These are phyloP conservation scores for Glycyrrhiza uralensis DNA, from an alignment of 306 rosid genomes.

Conservation along the genomic window DNA sequence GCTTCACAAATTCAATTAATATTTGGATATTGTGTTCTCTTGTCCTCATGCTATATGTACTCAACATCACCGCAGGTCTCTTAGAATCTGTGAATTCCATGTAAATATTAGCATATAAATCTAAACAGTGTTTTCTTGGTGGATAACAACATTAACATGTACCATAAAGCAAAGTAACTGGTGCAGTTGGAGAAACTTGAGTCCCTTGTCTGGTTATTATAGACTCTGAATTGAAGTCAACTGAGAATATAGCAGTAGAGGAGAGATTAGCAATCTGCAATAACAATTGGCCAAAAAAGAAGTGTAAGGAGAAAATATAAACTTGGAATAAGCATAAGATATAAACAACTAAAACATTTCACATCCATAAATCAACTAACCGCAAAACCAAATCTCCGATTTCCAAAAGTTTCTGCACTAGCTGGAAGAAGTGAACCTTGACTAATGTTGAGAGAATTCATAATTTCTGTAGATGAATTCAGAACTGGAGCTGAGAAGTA, in stretches of 20 bases:
- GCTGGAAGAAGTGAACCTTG: conserved; percentile 59
- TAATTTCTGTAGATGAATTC: conserved; percentile 69
- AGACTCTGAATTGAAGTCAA: conserved; percentile 51
- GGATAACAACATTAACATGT: conserved; percentile 20
- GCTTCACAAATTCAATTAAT: conserved; percentile 57
- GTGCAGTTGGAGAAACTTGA: conserved; percentile 64
- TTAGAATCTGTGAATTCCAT: conserved; percentile 59
- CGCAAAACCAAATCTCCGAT: conserved; percentile 79
- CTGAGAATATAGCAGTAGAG: conserved; percentile 54
- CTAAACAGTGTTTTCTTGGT: not conserved
- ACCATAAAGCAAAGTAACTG: conserved; percentile 83
- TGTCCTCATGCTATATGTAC: conserved; percentile 67
- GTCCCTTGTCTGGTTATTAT: conserved; percentile 75
- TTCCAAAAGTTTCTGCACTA: conserved; percentile 37
- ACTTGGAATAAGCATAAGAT: conserved; percentile 7
- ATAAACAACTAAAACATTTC: not conserved
- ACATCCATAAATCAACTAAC: conserved; percentile 45
- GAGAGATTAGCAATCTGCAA: conserved; percentile 66
- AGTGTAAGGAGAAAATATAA: conserved; percentile 24
- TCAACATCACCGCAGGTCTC: conserved; percentile 78
- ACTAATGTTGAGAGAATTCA: conserved; percentile 51
- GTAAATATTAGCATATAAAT: conserved; percentile 6
- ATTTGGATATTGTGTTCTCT: conserved; percentile 55
- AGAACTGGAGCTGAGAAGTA: conserved; percentile 78
- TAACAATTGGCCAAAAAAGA: conserved; percentile 13